Base-by-base conservation (phyloP, 2,329 filamentous ascomycete species). In the Diaporthe sp. region DNA sequence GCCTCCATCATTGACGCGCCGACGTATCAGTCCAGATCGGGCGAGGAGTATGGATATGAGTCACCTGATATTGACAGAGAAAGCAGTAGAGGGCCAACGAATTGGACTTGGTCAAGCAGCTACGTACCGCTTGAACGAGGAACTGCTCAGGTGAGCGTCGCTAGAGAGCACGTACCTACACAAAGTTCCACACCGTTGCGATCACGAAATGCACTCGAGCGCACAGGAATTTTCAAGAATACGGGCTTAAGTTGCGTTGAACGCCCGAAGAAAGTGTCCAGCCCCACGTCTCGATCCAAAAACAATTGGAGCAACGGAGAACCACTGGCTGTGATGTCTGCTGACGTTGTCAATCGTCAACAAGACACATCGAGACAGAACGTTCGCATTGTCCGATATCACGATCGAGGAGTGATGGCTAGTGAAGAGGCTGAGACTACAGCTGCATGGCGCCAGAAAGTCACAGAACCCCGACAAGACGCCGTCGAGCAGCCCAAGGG, bases 71-170 rank as follows among this genome's bases (percentile, higher is more conserved):
- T 34, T 8, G 60, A 70, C 42, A 61, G 42, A 44, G 28, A 42
- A n/a, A 25, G 46, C 19, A 78, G 53, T 65, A 71, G 72, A 62
- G 61, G 75, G 49, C 78, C 77, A 13, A 79, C 76, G 17, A 78
- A 77, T 60, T 71, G 76, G 39, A 79, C 77, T n/a, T 79, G 79
- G 80, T 79, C 80, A 46, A 79, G 71, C 25, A 80, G 78, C 60
- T 28, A 25, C 31, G 49, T 17, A 31, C 65, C 72, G 9, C 28
- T 22, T 62, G 42, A 31, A 13, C 39, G 13, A 44, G 22, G 42
- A 22, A 19, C 12, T 8, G 4, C 7, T n/a, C 44, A 19, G 15
- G 12, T 22, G 17, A 65, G 49, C 46, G 46, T 39, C n/a, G 2
- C 19, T 4, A 34, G 39, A 15, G 46, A 34, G 46, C 70, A n/a